phyloP scores from a whole-genome alignment of 73 alveolate species.

The Paramecium tetraurelia region DNA sequence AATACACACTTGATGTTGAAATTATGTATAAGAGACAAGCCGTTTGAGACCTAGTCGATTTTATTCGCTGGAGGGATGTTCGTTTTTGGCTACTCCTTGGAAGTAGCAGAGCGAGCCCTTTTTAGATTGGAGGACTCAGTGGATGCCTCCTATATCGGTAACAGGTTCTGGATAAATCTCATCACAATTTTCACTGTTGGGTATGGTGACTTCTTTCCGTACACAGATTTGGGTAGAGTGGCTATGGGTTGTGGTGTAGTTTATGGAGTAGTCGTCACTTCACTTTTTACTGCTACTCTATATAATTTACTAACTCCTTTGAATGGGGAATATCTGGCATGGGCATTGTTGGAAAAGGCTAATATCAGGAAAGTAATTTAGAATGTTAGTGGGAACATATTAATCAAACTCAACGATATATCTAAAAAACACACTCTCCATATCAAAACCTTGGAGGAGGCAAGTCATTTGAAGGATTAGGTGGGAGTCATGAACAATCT shows the following conservation, averaged over 20 bases:
- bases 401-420: not conserved
- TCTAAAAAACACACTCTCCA: not conserved
- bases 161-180: not conserved
- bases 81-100: not conserved
- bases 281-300: not conserved
- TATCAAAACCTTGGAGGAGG: not conserved
- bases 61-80: constrained; percentile 23
- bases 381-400: not conserved
- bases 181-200: constrained; percentile 30
- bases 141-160: not conserved
- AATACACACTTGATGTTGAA: constrained; percentile 3
- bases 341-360: constrained; percentile 42
- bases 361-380: not conserved
- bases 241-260: not conserved
- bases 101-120: constrained; percentile 14
- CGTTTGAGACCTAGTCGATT: not conserved
- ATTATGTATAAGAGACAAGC: not conserved
- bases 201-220: constrained; percentile 47
- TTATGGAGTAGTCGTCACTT: constrained; percentile 4
- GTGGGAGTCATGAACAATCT: not conserved
- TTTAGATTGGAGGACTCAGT: not conserved
- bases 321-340: not conserved
- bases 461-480: not conserved
- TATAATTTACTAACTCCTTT: not conserved
- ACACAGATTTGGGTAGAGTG: constrained; percentile 35